These are phyloP conservation scores for Pelargonium nanum DNA, from an alignment of 345 rosid genomes.

Conservation along the genomic window DNA sequence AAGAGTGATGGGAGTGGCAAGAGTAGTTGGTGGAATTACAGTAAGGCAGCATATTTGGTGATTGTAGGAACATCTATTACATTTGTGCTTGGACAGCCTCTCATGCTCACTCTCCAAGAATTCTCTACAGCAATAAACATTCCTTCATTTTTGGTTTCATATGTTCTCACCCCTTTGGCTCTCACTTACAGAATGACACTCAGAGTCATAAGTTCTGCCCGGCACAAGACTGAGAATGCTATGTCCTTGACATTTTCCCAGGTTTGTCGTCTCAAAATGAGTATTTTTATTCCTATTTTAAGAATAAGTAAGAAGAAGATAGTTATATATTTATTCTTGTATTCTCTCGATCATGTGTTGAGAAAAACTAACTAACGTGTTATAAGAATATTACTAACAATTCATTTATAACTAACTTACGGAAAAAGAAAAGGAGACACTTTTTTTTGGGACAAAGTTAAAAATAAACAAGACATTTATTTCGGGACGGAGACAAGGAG, in stretches of 20 bases:
- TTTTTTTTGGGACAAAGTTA: no score
- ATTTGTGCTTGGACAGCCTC: constrained; percentile 21
- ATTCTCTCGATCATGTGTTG: no score
- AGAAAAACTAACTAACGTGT: no score
- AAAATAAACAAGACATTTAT: no score
- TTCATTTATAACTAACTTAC: no score
- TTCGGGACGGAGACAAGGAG: no score
- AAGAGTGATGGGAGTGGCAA: background rate
- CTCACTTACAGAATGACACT: constrained; percentile 18
- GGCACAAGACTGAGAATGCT: constrained; percentile 19
- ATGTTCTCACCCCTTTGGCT: constrained; percentile 35
- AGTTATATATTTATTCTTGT: no score
- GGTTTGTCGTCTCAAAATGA: constrained; percentile 25
- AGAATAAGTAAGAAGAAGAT: no score
- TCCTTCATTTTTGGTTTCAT: constrained; percentile 30
- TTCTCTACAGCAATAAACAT: constrained; percentile 20
- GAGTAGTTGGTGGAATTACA: constrained; percentile 28
- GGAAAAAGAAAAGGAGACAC: no score
- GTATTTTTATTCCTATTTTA: no score
- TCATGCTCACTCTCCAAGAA: constrained; percentile 17
- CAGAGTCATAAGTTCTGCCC: constrained; percentile 17
- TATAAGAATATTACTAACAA: no score
- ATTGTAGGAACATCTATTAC: constrained; percentile 24
- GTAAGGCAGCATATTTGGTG: constrained; percentile 20
- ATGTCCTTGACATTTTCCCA: constrained; percentile 33